Conservation (phyloP, 106 monocot species). For the Agapanthus africanus region DNA sequence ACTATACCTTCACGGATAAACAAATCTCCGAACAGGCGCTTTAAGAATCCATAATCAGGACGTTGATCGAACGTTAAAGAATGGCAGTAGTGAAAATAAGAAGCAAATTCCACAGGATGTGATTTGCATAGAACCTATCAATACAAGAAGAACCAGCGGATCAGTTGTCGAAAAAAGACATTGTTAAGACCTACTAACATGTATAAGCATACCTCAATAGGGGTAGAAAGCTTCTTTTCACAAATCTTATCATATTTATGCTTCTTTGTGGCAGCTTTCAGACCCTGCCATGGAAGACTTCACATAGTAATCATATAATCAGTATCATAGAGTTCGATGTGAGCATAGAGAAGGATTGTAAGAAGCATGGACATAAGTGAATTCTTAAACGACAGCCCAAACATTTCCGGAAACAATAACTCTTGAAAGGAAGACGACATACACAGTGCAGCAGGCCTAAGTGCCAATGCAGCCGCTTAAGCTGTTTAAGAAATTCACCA, state of each 20-base stretch:
- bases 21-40: slow-evolving; percentile 79
- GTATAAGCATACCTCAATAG: slow-evolving; percentile 64
- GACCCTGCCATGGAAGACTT: slow-evolving; percentile 98
- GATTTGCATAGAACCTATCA: slow-evolving; percentile 79
- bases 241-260: slow-evolving; percentile 97
- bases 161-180: too few species aligned
- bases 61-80: slow-evolving; percentile 77
- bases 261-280: slow-evolving; percentile 93
- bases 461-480: too few species aligned
- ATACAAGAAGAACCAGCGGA: not conserved
- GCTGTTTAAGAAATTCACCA: too few species aligned
- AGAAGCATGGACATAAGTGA: not conserved
- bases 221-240: slow-evolving; percentile 93
- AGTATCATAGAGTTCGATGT: slow-evolving; percentile 6
- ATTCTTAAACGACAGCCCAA: not conserved
- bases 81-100: slow-evolving; percentile 98
- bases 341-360: not conserved
- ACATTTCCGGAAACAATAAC: not conserved
- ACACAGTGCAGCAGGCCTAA: too few species aligned
- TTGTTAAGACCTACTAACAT: not conserved
- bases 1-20: slow-evolving; percentile 70
- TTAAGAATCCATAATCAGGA: slow-evolving; percentile 92
- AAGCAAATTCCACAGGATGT: slow-evolving; percentile 88
- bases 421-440: not conserved
- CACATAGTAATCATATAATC: slow-evolving; percentile 18